Evolutionary conservation across 176 grass and related monocot genomes (phyloP), one percentile per base, ranked within the genome.

Genomic region (Oryza coarctata): DNA sequence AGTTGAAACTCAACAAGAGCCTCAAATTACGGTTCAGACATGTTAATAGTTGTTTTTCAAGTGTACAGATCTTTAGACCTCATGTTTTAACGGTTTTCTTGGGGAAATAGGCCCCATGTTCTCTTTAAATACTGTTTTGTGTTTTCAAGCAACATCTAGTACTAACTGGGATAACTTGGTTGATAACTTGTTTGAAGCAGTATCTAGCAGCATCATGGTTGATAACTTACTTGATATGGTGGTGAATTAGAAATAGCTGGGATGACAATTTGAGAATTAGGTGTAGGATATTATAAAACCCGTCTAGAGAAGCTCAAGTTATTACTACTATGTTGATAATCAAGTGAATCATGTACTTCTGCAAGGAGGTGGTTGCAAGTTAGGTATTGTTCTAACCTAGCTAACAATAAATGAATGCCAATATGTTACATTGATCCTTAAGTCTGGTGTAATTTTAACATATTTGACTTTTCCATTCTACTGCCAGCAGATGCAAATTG

Each of bases 381-480:
- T 81, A 73, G 67, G 58, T 43, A 33, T 9, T 20, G 6, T 57
- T 68, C 7, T 74, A 32, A 52, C 39, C 57, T 49, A 40, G 27
- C 12, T 70, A 20, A 28, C 32, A 76, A 75, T 75, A 41, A 25
- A 15, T 78, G 33, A 70, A 15, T 35, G 32, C 49, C 12, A 55
- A 25, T 71, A 38, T 63, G 31, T 67, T 35, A 57, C 3, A 2
- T 33, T 29, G 1, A 18, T 64, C 18, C 26, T 78, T 12, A 60
- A 60, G 55, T 41, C 74, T 45, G 52, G 27, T 25, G 41, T 10
- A 6, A 75, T 86, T 75, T 75, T 50, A 69, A 70, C 65, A 70
- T 31, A 77, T 26, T 31, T 28, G 38, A 6, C 2, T 65, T 27
- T 6, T 69, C 33, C 26, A 44, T 38, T 8, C 58, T 12, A 55